phyloP scores from a whole-genome alignment of 2,329 filamentous ascomycete genomes.

The Fusarium sulawesiense region DNA sequence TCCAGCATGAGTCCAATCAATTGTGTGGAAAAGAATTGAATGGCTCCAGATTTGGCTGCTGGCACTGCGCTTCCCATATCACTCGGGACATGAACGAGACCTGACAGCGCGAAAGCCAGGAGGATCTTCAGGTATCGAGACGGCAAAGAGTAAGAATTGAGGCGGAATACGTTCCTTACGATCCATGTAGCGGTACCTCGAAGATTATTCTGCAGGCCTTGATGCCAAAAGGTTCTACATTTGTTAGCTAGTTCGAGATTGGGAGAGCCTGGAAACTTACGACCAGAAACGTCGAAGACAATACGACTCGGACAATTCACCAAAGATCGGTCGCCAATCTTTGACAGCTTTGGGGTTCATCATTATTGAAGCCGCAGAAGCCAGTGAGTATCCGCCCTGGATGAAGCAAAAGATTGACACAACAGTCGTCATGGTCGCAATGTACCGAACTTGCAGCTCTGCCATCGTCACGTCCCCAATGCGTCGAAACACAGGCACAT shows the following conservation, averaged over 20 bases:
- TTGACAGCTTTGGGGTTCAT: constrained; percentile 30
- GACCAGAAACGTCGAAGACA: constrained; percentile 37
- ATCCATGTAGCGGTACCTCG: constrained; percentile 36
- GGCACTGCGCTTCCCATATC: constrained; percentile 36
- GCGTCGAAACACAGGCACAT: constrained; percentile 32
- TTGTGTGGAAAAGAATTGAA: constrained; percentile 37
- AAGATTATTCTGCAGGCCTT: constrained; percentile 37
- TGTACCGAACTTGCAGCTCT: constrained; percentile 37
- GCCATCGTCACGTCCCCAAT: constrained; percentile 8
- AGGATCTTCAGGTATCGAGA: constrained; percentile 35
- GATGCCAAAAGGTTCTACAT: constrained; percentile 36
- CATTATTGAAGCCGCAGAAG: constrained; percentile 17
- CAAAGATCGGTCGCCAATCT: constrained; percentile 37
- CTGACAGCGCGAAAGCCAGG: constrained; percentile 31
- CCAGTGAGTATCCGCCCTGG: constrained; percentile 35
- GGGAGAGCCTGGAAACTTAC: constrained; percentile 7
- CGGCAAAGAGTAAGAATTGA: constrained; percentile 21
- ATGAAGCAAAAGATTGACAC: constrained; percentile 40
- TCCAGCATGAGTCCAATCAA: constrained; percentile 35
- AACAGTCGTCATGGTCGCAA: constrained; percentile 35
- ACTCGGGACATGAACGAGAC: constrained; percentile 30
- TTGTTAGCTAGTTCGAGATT: neutral
- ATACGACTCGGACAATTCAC: constrained; percentile 25
- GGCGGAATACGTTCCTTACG: constrained; percentile 22
- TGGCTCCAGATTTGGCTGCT: constrained; percentile 27